phyloP scores from a whole-genome alignment of 495 filamentous ascomycete species.

The Sphaerosporella brunnea region DNA sequence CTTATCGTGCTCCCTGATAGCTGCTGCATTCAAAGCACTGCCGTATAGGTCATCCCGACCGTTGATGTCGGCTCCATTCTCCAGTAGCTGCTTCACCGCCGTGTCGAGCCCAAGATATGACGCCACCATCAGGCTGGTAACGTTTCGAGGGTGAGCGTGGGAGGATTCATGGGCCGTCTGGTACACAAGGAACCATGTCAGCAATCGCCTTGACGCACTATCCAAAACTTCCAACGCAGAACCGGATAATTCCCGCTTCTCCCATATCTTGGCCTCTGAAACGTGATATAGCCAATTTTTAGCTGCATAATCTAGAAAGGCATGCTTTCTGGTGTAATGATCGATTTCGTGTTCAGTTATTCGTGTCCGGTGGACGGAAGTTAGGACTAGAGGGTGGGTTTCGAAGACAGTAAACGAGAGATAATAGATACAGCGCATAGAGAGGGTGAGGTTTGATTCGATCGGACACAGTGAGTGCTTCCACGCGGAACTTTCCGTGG shows the following conservation, averaged over 20 bases:
- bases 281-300: slow-evolving; percentile 1
- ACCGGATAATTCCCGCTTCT: not conserved
- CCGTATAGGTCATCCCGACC: not conserved
- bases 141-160: not conserved
- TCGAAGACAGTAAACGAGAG: slow-evolving; percentile 2
- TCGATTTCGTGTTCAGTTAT: not conserved
- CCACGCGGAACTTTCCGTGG: not conserved
- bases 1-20: not conserved
- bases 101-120: not conserved
- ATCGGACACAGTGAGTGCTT: not conserved
- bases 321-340: not conserved
- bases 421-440: slow-evolving; percentile 8
- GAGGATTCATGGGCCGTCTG: not conserved
- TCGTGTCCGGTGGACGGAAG: too few relatives aligned
- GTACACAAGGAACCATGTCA: slow-evolving; percentile 9
- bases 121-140: not conserved
- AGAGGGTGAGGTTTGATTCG: slow-evolving; percentile 7
- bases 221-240: not conserved
- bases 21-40: slow-evolving; percentile 10
- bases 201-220: not conserved
- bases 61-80: slow-evolving; percentile 2
- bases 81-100: not conserved
- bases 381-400: not conserved
- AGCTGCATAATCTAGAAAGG: slow-evolving; percentile 11
- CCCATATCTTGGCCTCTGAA: not conserved